Evolutionary conservation across 257 asterid species (phyloP).

Genomic region (Jacaranda mimosifolia): DNA sequence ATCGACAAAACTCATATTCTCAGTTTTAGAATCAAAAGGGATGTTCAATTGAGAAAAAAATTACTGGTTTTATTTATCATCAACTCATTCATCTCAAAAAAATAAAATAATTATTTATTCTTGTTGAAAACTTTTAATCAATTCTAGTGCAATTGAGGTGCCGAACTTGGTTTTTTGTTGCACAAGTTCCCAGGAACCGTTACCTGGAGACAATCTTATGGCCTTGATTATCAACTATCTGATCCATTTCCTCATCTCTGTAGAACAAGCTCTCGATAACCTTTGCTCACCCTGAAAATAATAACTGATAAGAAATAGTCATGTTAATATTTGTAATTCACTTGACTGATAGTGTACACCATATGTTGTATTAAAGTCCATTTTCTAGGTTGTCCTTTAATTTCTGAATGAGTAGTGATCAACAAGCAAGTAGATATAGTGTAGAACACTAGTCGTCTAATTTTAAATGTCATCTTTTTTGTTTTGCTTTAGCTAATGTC

Average conservation of each 20-base stretch:
- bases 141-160: not conserved
- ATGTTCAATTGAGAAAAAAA: not conserved
- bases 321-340: not conserved
- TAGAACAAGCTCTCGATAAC: not conserved
- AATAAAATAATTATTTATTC: not conserved
- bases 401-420: no score
- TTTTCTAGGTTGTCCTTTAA: not conserved
- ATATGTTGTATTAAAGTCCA: not conserved
- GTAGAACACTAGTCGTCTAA: slow-evolving; percentile 4
- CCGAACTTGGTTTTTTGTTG: not conserved
- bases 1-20: not conserved
- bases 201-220: not conserved
- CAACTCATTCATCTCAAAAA: not conserved
- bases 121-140: not conserved
- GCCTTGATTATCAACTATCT: not conserved
- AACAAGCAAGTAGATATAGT: no score
- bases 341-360: not conserved
- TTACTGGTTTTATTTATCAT: not conserved
- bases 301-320: slow-evolving; percentile 4
- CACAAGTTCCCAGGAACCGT: not conserved
- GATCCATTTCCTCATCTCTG: no score
- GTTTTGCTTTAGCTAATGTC: slow-evolving; percentile 40
- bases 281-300: not conserved
- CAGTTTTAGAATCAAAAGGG: not conserved
- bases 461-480: slow-evolving; percentile 7